These are phyloP conservation scores for Suhomyces faveliae DNA, from an alignment of 805 yeast species.

Conservation along the genomic window DNA sequence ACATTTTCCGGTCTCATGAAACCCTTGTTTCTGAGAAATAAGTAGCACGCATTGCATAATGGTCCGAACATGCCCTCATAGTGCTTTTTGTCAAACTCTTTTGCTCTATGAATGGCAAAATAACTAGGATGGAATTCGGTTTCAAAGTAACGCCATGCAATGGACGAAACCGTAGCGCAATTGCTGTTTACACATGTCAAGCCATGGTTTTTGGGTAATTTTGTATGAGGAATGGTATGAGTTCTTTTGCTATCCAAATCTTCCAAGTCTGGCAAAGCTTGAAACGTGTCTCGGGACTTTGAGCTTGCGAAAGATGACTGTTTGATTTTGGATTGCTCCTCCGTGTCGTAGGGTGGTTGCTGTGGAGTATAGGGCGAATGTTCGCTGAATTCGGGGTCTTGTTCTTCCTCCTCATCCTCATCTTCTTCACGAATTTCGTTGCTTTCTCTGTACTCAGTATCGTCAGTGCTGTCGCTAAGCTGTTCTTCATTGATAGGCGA, in stretches of 20 bases:
- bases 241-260: slow-evolving; percentile 44
- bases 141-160: slow-evolving; percentile 46
- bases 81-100: slow-evolving; percentile 37
- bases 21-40: slow-evolving; percentile 55
- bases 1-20: slow-evolving; percentile 63
- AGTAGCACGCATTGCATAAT: slow-evolving; percentile 45
- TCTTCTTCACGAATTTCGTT: slow-evolving; percentile 23
- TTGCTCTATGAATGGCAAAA: slow-evolving; percentile 37
- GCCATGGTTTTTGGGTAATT: slow-evolving; percentile 40
- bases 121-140: slow-evolving; percentile 38
- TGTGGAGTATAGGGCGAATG: slow-evolving; percentile 42
- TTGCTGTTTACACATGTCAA: slow-evolving; percentile 40
- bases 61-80: slow-evolving; percentile 50
- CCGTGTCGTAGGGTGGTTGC: slow-evolving; percentile 36
- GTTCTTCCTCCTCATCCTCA: slow-evolving; percentile 20
- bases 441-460: slow-evolving; percentile 34
- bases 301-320: not conserved
- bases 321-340: slow-evolving; percentile 4
- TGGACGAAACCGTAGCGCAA: slow-evolving; percentile 38
- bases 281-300: slow-evolving; percentile 22
- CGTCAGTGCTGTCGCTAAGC: slow-evolving; percentile 35
- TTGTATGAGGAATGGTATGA: slow-evolving; percentile 39
- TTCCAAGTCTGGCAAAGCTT: slow-evolving; percentile 43
- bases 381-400: slow-evolving; percentile 21
- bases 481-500: slow-evolving; percentile 44